Conservation (phyloP, 1,284 basidiomycete species). For the Marasmius oreades region DNA sequence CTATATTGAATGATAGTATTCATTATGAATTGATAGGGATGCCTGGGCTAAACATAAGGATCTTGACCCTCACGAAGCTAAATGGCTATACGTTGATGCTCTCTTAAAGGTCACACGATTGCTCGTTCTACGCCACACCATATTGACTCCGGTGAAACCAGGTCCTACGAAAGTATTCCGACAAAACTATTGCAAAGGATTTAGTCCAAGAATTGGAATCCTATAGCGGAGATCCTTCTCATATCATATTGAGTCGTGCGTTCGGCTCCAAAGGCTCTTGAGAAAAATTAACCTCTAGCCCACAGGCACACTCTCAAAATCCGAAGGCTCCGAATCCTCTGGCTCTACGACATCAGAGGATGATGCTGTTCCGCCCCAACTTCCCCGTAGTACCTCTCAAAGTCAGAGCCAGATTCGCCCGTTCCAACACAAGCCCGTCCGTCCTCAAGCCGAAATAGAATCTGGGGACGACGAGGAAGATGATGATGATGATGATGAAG, state of each 20-base stretch:
- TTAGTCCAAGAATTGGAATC: conserved; percentile 84
- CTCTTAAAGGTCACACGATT: conserved; percentile 63
- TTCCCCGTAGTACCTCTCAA: background rate
- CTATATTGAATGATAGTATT: background rate
- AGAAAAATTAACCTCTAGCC: background rate
- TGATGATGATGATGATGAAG: conserved; percentile 46
- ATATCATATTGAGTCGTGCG: conserved; percentile 69
- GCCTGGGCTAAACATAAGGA: conserved; percentile 93
- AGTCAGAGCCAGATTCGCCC: background rate
- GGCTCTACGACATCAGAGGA: conserved; percentile 53
- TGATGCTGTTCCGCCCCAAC: background rate
- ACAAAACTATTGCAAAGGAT: conserved; percentile 73
- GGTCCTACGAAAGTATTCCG: conserved; percentile 82
- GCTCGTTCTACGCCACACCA: background rate
- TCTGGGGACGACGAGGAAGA: conserved; percentile 35
- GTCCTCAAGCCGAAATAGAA: conserved; percentile 15
- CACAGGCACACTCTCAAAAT: conserved; percentile 44
- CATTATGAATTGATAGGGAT: conserved; percentile 57
- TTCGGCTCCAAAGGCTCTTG: conserved; percentile 3
- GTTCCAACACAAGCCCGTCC: conserved; percentile 15
- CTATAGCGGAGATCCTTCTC: conserved; percentile 67
- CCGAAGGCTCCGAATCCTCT: conserved; percentile 57
- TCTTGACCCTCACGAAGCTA: conserved; percentile 75
- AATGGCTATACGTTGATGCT: conserved; percentile 87
- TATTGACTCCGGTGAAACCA: conserved; percentile 25